Base-by-base conservation (phyloP, 768 basidiomycete species). In the Pisolithus tinctorius region DNA sequence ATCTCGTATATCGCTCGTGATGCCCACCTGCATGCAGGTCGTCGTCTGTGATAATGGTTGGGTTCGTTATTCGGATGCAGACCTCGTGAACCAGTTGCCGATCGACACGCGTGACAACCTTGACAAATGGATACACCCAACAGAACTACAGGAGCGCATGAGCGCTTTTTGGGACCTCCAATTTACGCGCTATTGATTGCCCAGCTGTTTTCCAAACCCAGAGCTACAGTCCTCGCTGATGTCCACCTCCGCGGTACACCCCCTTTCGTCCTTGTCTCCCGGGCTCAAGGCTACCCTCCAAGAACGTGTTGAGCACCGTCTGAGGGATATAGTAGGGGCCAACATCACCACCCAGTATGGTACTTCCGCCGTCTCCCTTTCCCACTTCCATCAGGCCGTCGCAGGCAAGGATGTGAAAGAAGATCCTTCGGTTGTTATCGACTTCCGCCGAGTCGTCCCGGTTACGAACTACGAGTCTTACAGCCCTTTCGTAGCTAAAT, bases 391-490 rank as follows among this genome's bases (percentile, higher is more conserved):
- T 34, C 34, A 14, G 34, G 34, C 5, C 13, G 13, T 34, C 34
- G 5, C 11, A 13, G 34, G 34, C 11, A 34, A 34, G 13, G 5
- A 34, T 13, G 34, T 34, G 34, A 13, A 34, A 13, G 34, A 34
- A 34, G 34, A 34, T 11, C 34, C 34, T 34, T 13, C 34, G 45
- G 25, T n/a, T 4, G 5, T 50, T 5, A 6, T n/a, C 5, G 27
- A 37, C 27, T 53, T 51, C 27, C 27, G 48, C n/a, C 13, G 26
- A 27, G 14, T 31, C 17, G 52, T 53, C 44, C 48, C 52, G 10
- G 48, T 53, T 23, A 49, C 52, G 4, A 31, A 31, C 34, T 53
- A 53, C 37, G 34, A 31, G 17, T 8, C 52, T 7, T 53, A 53
- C 43, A 26, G 30, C 17, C 52, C 48, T 3, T 49, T 50, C 48